Base-by-base conservation (phyloP, 192 early-diverging fungal genomes). In the Entophlyctis luteolus region DNA sequence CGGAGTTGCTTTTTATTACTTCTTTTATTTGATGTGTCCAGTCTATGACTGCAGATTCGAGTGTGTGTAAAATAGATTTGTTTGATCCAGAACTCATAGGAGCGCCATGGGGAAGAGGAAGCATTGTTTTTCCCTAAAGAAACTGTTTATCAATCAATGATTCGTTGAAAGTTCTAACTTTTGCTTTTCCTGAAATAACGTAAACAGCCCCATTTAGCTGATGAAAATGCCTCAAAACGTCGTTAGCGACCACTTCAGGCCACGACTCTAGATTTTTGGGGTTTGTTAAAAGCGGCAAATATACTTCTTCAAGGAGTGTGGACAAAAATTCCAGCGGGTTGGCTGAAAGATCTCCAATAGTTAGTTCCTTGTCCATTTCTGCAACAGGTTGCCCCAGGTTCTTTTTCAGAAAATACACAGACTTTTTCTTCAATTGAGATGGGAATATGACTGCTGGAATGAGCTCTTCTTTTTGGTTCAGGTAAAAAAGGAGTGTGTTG, bases 21-120 rank as follows among this genome's bases (percentile, higher is more conserved):
- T 86, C 84, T 54, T 86, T 79, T 54, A 87, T 86, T 67, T 87
- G 85, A 65, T 87, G 84, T 3, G 84, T 81, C 85, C 85, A 87
- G 71, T 87, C 85, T 55, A 87, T 87, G 31, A 87, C 85, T 3
- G 85, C 85, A 8, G 82, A 80, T 62, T 87, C 85, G 1, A 87
- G 65, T 0, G 85, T 84, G 74, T 87, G 85, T 4, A 87, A 71
- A 46, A 82, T 74, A 35, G 65, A 71, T 27, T 79, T 80, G 63
- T 86, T 82, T 31, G 67, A 67, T 20, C 79, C 82, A 20, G 80
- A 62, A 27, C 59, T 75, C n/a, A 75, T 46, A 22, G 70, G 72
- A n/a, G 80, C 79, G 18, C 80, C 85, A 59, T 87, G 84, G 4
- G 85, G 85, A 6, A 87, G 70, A 10, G 84, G 85, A 0, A 87